These are phyloP conservation scores for Endocladia muricata DNA, from an alignment of 31 red algal species.

Conservation along the genomic window DNA sequence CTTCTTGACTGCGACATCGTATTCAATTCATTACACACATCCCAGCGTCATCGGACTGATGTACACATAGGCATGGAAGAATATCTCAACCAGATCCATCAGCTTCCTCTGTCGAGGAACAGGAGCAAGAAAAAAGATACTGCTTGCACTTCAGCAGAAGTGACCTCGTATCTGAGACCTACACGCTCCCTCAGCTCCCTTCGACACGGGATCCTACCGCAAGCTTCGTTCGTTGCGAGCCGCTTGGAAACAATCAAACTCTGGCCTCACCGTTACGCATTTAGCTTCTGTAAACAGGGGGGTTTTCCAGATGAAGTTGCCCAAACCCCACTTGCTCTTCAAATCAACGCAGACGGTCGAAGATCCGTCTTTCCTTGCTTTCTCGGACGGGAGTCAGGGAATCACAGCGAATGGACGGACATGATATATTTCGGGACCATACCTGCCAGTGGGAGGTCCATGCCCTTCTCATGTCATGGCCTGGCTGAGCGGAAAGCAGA, in stretches of 20 bases:
- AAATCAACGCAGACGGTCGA: background rate
- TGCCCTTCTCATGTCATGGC: background rate
- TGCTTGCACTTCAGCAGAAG: background rate
- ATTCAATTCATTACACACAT: background rate
- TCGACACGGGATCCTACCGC: background rate
- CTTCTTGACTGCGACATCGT: background rate
- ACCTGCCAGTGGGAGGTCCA: background rate
- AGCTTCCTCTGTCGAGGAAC: background rate
- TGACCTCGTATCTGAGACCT: conserved; percentile 1
- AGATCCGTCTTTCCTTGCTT: background rate
- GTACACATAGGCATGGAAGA: background rate
- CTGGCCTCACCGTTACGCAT: background rate
- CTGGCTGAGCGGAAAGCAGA: background rate
- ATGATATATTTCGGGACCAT: conserved; percentile 4
- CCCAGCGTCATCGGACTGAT: background rate
- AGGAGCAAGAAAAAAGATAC: background rate
- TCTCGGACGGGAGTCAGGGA: background rate
- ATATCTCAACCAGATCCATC: background rate
- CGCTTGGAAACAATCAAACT: background rate
- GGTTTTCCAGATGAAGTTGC: background rate
- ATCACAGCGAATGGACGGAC: conserved; percentile 4
- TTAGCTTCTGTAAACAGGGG: background rate
- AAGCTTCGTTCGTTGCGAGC: conserved; percentile 4
- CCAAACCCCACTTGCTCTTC: background rate
- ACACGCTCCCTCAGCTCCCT: conserved; percentile 4